phyloP scores from a whole-genome alignment of 352 stramenopile genomes.

The Pythium aphanidermatum region DNA sequence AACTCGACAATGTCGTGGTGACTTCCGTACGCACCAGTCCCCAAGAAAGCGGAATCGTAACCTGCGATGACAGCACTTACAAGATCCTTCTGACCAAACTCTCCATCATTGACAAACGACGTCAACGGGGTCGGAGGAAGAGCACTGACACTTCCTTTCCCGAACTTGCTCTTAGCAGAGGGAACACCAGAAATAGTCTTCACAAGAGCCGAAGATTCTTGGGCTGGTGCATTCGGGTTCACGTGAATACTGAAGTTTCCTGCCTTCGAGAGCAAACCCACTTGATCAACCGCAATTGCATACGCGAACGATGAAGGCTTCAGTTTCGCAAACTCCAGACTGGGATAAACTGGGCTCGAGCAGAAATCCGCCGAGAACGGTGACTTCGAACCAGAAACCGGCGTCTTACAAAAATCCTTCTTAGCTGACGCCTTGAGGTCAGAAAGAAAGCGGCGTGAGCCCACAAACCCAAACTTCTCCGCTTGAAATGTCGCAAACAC shows the following conservation, averaged over 20 bases:
- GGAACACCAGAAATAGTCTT: slow-evolving; percentile 42
- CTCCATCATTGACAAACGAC: slow-evolving; percentile 68
- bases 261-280: slow-evolving; percentile 41
- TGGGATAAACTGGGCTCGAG: slow-evolving; percentile 62
- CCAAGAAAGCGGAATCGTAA: slow-evolving; percentile 52
- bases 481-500: slow-evolving; percentile 80
- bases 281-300: slow-evolving; percentile 75
- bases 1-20: slow-evolving; percentile 50
- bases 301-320: slow-evolving; percentile 51
- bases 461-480: slow-evolving; percentile 80
- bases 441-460: slow-evolving; percentile 67
- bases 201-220: slow-evolving; percentile 33
- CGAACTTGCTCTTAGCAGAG: slow-evolving; percentile 33
- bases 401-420: slow-evolving; percentile 35
- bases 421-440: slow-evolving; percentile 54
- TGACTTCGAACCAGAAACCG: slow-evolving; percentile 40
- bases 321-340: slow-evolving; percentile 52
- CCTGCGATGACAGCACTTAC: slow-evolving; percentile 61
- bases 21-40: slow-evolving; percentile 49
- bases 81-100: slow-evolving; percentile 57
- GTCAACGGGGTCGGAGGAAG: slow-evolving; percentile 60
- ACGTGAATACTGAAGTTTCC: slow-evolving; percentile 66
- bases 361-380: slow-evolving; percentile 60
- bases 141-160: slow-evolving; percentile 25
- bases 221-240: slow-evolving; percentile 43